Conservation (phyloP, 2,329 filamentous ascomycete genomes). For the Mariannaea sp. region DNA sequence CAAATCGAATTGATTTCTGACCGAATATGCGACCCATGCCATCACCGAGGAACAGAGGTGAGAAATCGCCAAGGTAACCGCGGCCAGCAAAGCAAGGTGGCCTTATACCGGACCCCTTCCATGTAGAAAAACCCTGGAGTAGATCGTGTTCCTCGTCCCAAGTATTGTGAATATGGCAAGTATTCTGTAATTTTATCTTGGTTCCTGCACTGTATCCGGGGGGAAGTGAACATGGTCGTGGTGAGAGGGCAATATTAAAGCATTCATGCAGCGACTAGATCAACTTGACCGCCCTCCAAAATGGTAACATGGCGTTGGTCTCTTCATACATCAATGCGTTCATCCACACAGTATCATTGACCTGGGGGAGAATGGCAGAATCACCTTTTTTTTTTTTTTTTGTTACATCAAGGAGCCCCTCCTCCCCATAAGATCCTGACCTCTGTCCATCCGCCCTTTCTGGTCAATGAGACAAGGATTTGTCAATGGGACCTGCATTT, state of each 20-base stretch:
- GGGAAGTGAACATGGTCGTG: background rate
- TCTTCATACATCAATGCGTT: no score
- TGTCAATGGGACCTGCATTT: conserved; percentile 16
- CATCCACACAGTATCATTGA: conserved; percentile 1
- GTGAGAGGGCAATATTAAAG: no score
- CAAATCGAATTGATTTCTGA: conserved; percentile 10
- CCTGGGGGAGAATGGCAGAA: conserved; percentile 5
- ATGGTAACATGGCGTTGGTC: no score
- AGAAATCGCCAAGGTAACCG: conserved; percentile 8
- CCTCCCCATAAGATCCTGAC: conserved; percentile 7
- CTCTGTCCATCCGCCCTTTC: background rate
- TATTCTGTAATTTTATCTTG: conserved; percentile 6
- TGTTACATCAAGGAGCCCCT: conserved; percentile 10
- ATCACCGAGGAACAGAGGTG: conserved; percentile 10
- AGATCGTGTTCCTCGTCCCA: conserved; percentile 2
- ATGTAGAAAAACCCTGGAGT: background rate
- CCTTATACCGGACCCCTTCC: conserved; percentile 1
- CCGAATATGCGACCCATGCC: conserved; percentile 15
- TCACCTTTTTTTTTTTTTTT: conserved; percentile 1
- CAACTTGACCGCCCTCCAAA: background rate
- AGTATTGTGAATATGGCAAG: no score
- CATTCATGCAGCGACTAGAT: no score
- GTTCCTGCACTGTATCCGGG: conserved; percentile 13
- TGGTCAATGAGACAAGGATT: background rate
- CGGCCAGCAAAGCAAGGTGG: background rate